Conservation (phyloP, 2,329 filamentous ascomycete genomes). For the Fragosphaeria purpurea region DNA sequence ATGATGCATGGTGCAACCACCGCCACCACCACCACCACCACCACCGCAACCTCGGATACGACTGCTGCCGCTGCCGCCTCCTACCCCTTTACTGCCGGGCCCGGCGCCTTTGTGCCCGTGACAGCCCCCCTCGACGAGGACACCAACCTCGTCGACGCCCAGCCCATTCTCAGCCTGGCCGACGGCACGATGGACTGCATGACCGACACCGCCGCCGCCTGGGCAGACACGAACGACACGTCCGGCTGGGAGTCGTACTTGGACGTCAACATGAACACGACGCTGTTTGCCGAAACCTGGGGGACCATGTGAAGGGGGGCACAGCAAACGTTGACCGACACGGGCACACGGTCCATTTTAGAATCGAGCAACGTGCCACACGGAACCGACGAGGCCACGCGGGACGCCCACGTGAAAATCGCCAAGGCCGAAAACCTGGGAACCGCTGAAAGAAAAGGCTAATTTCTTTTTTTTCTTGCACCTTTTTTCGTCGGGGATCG, state of each 20-base stretch:
- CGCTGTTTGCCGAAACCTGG: constrained; percentile 6
- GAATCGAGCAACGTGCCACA: too few species aligned
- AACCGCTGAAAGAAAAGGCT: too few species aligned
- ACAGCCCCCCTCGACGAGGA: neutral
- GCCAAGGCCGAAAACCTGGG: too few species aligned
- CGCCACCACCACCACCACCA: neutral
- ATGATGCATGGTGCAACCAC: neutral
- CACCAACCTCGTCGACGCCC: neutral
- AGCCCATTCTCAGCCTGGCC: constrained; percentile 7
- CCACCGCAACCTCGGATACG: neutral
- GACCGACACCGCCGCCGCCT: constrained; percentile 16
- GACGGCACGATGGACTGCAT: constrained; percentile 19
- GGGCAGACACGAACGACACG: constrained; percentile 8
- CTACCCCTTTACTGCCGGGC: too few species aligned
- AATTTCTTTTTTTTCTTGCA: too few species aligned
- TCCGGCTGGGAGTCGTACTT: constrained; percentile 8
- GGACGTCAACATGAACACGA: constrained; percentile 5
- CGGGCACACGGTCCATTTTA: too few species aligned
- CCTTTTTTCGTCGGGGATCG: too few species aligned
- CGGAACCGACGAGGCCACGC: too few species aligned
- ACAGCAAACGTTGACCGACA: too few species aligned
- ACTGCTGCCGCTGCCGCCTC: neutral
- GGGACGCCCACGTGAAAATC: too few species aligned
- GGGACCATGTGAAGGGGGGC: neutral
- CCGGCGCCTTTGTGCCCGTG: too few species aligned